phyloP scores from a whole-genome alignment of 352 stramenopile species.

The Globisporangium apiculatum region DNA sequence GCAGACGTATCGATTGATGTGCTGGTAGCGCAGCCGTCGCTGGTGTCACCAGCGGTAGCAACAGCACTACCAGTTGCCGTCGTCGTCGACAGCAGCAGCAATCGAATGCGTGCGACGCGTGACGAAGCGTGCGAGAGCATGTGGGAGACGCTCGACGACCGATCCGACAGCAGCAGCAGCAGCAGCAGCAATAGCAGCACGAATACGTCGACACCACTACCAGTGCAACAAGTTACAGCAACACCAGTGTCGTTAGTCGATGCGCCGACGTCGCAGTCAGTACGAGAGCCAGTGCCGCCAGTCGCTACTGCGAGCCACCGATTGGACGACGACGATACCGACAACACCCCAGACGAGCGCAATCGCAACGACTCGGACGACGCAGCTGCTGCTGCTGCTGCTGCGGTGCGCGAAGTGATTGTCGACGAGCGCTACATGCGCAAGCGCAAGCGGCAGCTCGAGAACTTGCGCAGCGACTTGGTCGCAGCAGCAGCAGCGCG shows the following conservation, averaged over 20 bases:
- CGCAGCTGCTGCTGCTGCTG: neutral
- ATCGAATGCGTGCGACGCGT: slow-evolving; percentile 29
- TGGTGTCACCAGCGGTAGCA: neutral
- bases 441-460: slow-evolving; percentile 69
- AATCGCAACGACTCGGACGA: too few species aligned
- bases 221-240: too few species aligned
- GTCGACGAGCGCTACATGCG: slow-evolving; percentile 73
- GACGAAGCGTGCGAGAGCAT: slow-evolving; percentile 80
- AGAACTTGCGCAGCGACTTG: slow-evolving; percentile 52
- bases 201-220: too few species aligned
- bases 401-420: slow-evolving; percentile 33
- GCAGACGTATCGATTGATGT: neutral
- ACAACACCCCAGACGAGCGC: too few species aligned
- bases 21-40: neutral
- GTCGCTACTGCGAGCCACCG: too few species aligned
- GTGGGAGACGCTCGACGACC: slow-evolving; percentile 52
- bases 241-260: too few species aligned
- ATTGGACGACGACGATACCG: too few species aligned
- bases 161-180: neutral
- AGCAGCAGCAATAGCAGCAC: neutral
- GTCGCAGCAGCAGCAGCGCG: slow-evolving; percentile 27
- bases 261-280: too few species aligned
- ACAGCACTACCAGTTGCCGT: neutral
- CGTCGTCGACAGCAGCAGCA: neutral
- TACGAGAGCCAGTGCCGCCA: too few species aligned